These are phyloP conservation scores for Aureobasidium namibiae DNA, from an alignment of 2,329 filamentous ascomycete genomes.

Conservation along the genomic window DNA sequence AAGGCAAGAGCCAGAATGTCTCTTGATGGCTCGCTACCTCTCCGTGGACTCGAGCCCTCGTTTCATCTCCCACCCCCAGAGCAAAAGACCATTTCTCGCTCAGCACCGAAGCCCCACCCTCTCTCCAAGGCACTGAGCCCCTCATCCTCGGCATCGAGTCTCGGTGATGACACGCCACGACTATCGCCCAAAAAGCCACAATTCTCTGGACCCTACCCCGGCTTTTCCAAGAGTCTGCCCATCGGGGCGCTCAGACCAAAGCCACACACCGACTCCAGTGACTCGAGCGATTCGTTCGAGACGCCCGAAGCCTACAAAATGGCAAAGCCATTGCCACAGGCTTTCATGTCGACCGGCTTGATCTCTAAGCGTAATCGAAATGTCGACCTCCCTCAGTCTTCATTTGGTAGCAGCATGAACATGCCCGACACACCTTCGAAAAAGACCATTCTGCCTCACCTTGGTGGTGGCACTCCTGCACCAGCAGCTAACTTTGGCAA, in stretches of 20 bases:
- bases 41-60: slow-evolving; percentile 54
- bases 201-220: slow-evolving; percentile 42
- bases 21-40: slow-evolving; percentile 66
- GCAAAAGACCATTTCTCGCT: slow-evolving; percentile 25
- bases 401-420: slow-evolving; percentile 47
- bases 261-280: slow-evolving; percentile 32
- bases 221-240: slow-evolving; percentile 71
- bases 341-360: slow-evolving; percentile 89
- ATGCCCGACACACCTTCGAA: slow-evolving; percentile 98
- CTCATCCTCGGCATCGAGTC: slow-evolving; percentile 73
- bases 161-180: slow-evolving; percentile 52
- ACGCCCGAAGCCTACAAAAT: slow-evolving; percentile 71
- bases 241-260: slow-evolving; percentile 52
- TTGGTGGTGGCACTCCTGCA: slow-evolving; percentile 45
- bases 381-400: slow-evolving; percentile 55
- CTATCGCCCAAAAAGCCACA: slow-evolving; percentile 30
- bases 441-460: slow-evolving; percentile 67
- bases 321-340: slow-evolving; percentile 67
- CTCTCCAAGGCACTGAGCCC: slow-evolving; percentile 80
- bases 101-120: slow-evolving; percentile 57
- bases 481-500: slow-evolving; percentile 49
- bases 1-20: slow-evolving; percentile 58
- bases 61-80: slow-evolving; percentile 27
- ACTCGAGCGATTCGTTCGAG: slow-evolving; percentile 50
- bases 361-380: slow-evolving; percentile 86